Base-by-base conservation (phyloP, 164 flowering plant genomes). In the Dillenia turbinata region DNA sequence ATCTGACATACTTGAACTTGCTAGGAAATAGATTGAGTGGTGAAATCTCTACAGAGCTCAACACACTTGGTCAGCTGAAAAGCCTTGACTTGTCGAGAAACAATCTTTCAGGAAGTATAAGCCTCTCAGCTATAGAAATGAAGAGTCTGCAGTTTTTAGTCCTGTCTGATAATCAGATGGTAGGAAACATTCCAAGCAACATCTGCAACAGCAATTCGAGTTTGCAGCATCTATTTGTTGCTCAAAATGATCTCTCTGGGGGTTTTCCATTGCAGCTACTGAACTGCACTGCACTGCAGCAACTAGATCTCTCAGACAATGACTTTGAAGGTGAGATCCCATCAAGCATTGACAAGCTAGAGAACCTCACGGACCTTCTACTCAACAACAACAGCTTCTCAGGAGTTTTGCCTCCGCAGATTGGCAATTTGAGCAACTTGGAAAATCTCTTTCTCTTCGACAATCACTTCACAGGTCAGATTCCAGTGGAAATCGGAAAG, bases 301-400 rank as follows among this genome's bases (percentile, higher is more conserved):
- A 78, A 45, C 50, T 93, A 54, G 97, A 89, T 71, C 83, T 91
- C 53, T 87, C 96, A 1, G 78, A 75, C 58, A 94, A 94, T 71
- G 70, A 56, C 12, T 73, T 89, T 11, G 65, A 58, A 15, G 97
- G 97, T 52, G 73, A 67, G 33, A 22, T 94, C 1, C 96, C 96
- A 11, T 47, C 78, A 1, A 63, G 68, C 16, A 44, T 88, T 0
- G 87, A 72, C 69, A 74, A 69, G 12, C 73, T 93, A 13, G 64
- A 62, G 74, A 64, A 58, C 56, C 83, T 93, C 52, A 82, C 84
- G 10, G 89, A 87, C 71, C 83, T 93, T 54, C 26, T 71, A 12
- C 96, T 93, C 75, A 81, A 86, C 56, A 89, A 90, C 66, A 93
- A 93, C 81, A 89, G 89, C 77, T 88, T 93, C 44, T 52, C 77